phyloP scores from a whole-genome alignment of 768 basidiomycete species.

The Termitomyces sp. region DNA sequence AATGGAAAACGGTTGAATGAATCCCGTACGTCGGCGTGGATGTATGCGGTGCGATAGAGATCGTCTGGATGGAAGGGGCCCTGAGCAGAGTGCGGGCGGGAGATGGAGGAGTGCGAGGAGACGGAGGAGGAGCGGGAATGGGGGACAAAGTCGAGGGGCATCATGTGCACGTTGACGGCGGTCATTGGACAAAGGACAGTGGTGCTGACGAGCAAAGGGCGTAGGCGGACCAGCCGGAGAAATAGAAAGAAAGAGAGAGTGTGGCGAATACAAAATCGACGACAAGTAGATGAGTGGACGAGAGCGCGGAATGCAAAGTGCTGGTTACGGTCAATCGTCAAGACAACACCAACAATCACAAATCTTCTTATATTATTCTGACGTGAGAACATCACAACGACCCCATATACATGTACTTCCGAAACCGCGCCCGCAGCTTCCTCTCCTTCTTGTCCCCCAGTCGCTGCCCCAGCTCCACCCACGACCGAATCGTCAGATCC shows the following conservation, averaged over 20 bases:
- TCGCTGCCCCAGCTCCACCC: constrained; percentile 62
- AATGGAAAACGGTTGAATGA: constrained; percentile 8
- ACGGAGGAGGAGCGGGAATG: constrained; percentile 80
- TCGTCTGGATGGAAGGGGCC: constrained; percentile 63
- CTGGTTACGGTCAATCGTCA: constrained; percentile 38
- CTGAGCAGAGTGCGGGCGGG: constrained; percentile 78
- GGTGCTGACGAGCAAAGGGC: constrained; percentile 27
- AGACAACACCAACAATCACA: constrained; percentile 37
- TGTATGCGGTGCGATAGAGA: constrained; percentile 64
- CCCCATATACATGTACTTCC: constrained; percentile 72
- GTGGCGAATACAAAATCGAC: constrained; percentile 24
- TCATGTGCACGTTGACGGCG: constrained; percentile 72
- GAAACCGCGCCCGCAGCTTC: constrained; percentile 62
- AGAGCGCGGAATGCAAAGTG: constrained; percentile 23
- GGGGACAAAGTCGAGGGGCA: constrained; percentile 72
- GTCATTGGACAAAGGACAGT: constrained; percentile 53
- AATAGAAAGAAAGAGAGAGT: constrained; percentile 22
- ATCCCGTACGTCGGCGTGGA: constrained; percentile 41
- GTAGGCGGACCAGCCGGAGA: constrained; percentile 58
- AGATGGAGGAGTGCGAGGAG: constrained; percentile 68
- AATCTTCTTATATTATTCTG: too few relatives aligned
- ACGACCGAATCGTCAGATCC: constrained; percentile 78
- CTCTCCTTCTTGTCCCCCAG: constrained; percentile 49
- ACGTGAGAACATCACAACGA: too few relatives aligned
- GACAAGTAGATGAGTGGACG: constrained; percentile 32